phyloP scores from a whole-genome alignment of 805 yeast genomes.

The Scheffersomyces stipitis region DNA sequence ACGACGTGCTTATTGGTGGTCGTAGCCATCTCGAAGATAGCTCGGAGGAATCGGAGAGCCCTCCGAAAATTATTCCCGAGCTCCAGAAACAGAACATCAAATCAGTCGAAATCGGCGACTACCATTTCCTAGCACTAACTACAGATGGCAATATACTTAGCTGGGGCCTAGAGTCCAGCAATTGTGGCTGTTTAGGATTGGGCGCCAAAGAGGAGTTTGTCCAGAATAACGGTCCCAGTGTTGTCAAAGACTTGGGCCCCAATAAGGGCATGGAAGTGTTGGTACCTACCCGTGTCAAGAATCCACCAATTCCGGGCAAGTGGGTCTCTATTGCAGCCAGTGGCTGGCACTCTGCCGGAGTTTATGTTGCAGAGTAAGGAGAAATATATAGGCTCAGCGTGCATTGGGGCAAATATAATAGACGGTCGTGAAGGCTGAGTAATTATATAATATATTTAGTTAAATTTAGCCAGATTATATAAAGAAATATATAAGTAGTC shows the following conservation, averaged over 20 bases:
- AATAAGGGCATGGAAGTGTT: slow-evolving; percentile 25
- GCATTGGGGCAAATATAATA: too few relatives aligned
- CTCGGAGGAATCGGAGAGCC: slow-evolving; percentile 25
- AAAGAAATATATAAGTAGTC: too few relatives aligned
- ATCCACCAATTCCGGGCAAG: slow-evolving; percentile 43
- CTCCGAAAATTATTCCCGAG: slow-evolving; percentile 39
- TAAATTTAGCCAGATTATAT: too few relatives aligned
- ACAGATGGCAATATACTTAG: slow-evolving; percentile 54
- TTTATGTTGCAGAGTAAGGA: slow-evolving; percentile 27
- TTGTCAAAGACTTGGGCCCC: slow-evolving; percentile 27
- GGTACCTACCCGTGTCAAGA: slow-evolving; percentile 23
- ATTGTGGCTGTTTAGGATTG: slow-evolving; percentile 72
- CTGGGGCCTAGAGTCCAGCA: slow-evolving; percentile 67
- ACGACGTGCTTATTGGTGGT: slow-evolving; percentile 44
- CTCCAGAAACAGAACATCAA: slow-evolving; percentile 50
- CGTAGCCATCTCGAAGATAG: slow-evolving; percentile 10
- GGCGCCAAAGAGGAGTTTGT: slow-evolving; percentile 28
- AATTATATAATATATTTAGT: too few relatives aligned
- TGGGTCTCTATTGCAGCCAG: slow-evolving; percentile 67
- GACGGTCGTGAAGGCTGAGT: too few relatives aligned
- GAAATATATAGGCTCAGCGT: too few relatives aligned
- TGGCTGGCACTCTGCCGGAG: slow-evolving; percentile 81
- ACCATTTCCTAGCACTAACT: slow-evolving; percentile 65
- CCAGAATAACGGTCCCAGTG: slow-evolving; percentile 2
- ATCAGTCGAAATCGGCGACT: slow-evolving; percentile 68